Percentiles rank a stretch among this genome's conserved stretches.
Evolutionary conservation across 1,284 basidiomycete species (phyloP).

Genomic region (Irpex lacteus): DNA sequence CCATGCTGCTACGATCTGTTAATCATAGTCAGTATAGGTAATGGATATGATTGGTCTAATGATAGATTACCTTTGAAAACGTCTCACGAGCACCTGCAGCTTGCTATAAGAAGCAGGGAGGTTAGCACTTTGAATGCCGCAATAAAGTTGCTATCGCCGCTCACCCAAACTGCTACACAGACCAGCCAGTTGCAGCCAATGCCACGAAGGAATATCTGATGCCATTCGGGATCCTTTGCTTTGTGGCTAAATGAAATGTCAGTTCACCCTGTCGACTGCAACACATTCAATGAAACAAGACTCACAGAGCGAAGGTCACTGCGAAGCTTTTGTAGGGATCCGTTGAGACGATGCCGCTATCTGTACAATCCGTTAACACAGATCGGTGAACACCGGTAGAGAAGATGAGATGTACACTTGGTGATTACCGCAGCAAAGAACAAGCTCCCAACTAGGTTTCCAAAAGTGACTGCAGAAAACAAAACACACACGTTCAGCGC

Average conservation of each 20-base stretch:
- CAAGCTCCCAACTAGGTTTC: constrained; percentile 69
- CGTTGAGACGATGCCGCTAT: constrained; percentile 55
- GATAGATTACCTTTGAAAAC: constrained; percentile 54
- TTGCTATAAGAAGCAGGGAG: constrained; percentile 46
- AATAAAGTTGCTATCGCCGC: constrained; percentile 20
- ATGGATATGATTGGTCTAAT: neutral
- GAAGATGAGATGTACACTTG: constrained; percentile 44
- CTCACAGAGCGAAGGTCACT: constrained; percentile 52
- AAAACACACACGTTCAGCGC: neutral
- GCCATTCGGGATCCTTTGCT: constrained; percentile 62
- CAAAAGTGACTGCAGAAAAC: constrained; percentile 53
- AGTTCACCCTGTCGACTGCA: neutral
- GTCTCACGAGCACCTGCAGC: constrained; percentile 70
- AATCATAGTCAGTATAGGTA: neutral
- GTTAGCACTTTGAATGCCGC: neutral
- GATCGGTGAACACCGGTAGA: neutral
- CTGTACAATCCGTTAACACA: constrained; percentile 10
- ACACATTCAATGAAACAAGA: constrained; percentile 8
- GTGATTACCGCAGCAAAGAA: constrained; percentile 70
- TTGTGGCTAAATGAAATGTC: constrained; percentile 43
- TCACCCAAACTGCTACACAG: constrained; percentile 74
- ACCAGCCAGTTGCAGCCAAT: constrained; percentile 83
- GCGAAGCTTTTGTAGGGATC: constrained; percentile 59
- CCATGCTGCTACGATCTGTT: constrained; percentile 64
- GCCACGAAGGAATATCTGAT: constrained; percentile 73